Evolutionary conservation across 192 early-diverging fungal genomes (phyloP).

Genomic region (Paraglomus brasilianum): DNA sequence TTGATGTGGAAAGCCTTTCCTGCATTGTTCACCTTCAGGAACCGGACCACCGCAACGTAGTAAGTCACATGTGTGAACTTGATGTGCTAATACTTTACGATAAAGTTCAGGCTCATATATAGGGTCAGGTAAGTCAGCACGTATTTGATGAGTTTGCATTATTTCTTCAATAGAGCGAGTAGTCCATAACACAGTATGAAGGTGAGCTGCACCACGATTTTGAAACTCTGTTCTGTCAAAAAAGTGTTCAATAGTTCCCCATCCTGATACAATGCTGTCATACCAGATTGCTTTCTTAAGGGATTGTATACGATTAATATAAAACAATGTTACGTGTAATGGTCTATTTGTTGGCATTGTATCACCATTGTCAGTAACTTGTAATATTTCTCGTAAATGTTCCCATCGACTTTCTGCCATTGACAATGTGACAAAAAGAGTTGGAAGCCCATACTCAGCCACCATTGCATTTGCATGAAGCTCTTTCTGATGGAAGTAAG

Average conservation of each 20-base stretch:
- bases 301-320: neutral
- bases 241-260: neutral
- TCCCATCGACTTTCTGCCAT: slow-evolving; percentile 5
- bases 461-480: slow-evolving; percentile 5
- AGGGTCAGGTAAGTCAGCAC: neutral
- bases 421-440: slow-evolving; percentile 9
- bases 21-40: neutral
- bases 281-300: neutral
- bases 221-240: slow-evolving; percentile 20
- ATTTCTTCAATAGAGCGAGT: neutral
- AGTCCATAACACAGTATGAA: neutral
- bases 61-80: slow-evolving; percentile 17
- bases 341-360: neutral
- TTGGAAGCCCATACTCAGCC: neutral
- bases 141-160: neutral
- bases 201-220: slow-evolving; percentile 1
- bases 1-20: slow-evolving; percentile 12
- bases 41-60: neutral
- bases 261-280: neutral
- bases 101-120: neutral
- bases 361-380: neutral
- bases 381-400: neutral
- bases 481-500: slow-evolving; percentile 6
- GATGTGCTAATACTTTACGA: neutral
- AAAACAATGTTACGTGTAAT: neutral